phyloP scores from a whole-genome alignment of 805 yeast species.

The Suhomyces canberraensis region DNA sequence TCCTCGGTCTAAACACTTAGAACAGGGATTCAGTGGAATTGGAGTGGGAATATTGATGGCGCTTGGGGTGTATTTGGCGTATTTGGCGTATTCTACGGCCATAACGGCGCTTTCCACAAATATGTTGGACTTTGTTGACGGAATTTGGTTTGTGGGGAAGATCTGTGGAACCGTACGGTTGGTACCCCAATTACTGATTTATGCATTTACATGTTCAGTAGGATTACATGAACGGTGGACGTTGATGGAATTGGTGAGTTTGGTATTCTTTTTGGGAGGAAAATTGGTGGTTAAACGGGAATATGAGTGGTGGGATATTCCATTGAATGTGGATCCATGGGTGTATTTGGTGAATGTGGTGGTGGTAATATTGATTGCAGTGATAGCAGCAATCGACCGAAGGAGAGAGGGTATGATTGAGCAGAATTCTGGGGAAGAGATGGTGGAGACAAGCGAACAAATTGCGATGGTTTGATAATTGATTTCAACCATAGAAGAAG shows the following conservation, averaged over 20 bases:
- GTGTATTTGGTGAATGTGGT: constrained; percentile 4
- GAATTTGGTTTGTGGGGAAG: constrained; percentile 35
- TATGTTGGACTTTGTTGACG: constrained; percentile 41
- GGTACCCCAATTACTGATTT: constrained; percentile 41
- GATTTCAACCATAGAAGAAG: too few relatives aligned
- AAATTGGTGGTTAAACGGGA: constrained; percentile 1
- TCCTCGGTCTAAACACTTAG: constrained; percentile 27
- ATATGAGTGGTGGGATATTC: constrained; percentile 17
- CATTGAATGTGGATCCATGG: constrained; percentile 21
- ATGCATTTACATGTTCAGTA: constrained; percentile 33
- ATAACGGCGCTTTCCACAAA: too few relatives aligned
- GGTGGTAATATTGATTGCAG: too few relatives aligned
- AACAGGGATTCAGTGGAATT: constrained; percentile 34
- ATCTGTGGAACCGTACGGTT: constrained; percentile 20
- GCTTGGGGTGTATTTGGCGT: neutral
- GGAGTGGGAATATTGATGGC: constrained; percentile 1
- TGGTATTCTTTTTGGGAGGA: neutral
- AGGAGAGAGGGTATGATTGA: too few relatives aligned
- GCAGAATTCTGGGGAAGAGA: too few relatives aligned
- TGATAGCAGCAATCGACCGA: too few relatives aligned
- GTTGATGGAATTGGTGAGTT: neutral
- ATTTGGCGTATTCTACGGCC: neutral
- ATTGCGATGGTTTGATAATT: too few relatives aligned
- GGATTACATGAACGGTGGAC: constrained; percentile 12
- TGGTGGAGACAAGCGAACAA: too few relatives aligned